Evolutionary conservation across 129 eudicot genomes (phyloP), one percentile per base, ranked within the genome.

Genomic region (Arctium minus): DNA sequence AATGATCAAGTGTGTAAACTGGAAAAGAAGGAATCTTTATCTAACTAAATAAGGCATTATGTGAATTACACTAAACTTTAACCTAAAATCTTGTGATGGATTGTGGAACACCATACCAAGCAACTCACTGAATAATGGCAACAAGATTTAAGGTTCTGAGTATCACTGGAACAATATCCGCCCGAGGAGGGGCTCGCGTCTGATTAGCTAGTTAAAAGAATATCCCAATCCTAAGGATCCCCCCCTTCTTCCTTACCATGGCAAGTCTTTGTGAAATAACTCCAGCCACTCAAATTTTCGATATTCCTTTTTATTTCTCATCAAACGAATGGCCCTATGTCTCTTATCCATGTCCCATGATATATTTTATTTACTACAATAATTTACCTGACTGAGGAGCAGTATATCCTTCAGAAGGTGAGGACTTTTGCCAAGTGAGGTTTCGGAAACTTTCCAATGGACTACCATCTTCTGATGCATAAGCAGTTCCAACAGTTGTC

Each of bases 381-480:
- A 64, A 31, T 70, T 46, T 75, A 88, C 89, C 90, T 85, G 87
- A 80, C 7, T 22, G 84, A 46, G 87, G 88, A 84, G 77, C 64
- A 3, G 38, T 36, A 81, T 35, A 83, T 77, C 84, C 82, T 73
- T 96, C 92, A 77, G 93, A 88, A 79, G 85, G 78, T 32, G 99
- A 90, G 72, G 99, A 89, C 86, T 93, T 96, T 71, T 89, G 92
- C 92, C 93, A 89, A 22, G 89, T 85, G 70, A 80, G 81, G 65
- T 91, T 88, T 60, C 88, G 81, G n/a, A 86, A 90, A 80, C 90
- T 92, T 77, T 89, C 97, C 88, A 93, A 76, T 10, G 99, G 97
- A 83, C 99, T 96, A 75, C 98, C 97, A 74, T 89, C 97, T 89
- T 92, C 98, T 15, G 99, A 93, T 78, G 94, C 92, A 86, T 88